Conservation (phyloP, 179 eudicot genomes). For the Patellifolia procumbens region DNA sequence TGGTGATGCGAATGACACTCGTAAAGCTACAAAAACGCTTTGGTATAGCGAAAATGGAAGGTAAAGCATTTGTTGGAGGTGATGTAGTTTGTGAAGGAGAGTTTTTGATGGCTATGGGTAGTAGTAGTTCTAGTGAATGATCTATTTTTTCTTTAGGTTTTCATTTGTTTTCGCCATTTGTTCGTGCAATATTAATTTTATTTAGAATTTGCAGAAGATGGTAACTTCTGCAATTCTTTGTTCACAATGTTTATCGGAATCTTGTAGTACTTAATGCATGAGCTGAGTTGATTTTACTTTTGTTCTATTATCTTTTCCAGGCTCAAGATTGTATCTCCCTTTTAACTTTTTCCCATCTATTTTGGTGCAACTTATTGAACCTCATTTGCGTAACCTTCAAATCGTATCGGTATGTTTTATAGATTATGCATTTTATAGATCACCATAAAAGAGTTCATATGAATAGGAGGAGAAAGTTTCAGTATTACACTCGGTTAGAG, state of each 20-base stretch:
- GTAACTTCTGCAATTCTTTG: not conserved
- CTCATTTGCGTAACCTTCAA: too few species aligned
- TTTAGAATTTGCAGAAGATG: not conserved
- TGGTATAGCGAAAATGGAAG: constrained; percentile 97
- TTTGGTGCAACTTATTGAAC: too few species aligned
- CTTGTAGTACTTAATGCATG: not conserved
- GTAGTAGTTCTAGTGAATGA: constrained; percentile 27
- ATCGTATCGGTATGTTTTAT: too few species aligned
- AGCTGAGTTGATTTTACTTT: not conserved
- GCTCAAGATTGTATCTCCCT: not conserved
- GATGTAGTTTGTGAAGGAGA: constrained; percentile 97
- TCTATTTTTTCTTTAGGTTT: not conserved
- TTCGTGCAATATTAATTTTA: not conserved
- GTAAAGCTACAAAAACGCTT: constrained; percentile 86
- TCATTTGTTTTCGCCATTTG: not conserved
- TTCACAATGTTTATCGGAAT: not conserved
- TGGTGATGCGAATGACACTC: constrained; percentile 94
- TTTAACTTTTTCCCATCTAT: not conserved
- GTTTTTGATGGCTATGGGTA: constrained; percentile 93
- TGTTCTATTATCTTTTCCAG: not conserved
- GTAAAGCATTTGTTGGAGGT: constrained; percentile 95
- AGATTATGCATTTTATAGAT: too few species aligned
- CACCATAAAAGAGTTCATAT: too few species aligned
- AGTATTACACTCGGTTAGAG: too few species aligned
- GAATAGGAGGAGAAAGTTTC: too few species aligned